Evolutionary conservation across 169 alveolate genomes (phyloP), one percentile per base, ranked within the genome.

Genomic region (Plasmodium gaboni): DNA sequence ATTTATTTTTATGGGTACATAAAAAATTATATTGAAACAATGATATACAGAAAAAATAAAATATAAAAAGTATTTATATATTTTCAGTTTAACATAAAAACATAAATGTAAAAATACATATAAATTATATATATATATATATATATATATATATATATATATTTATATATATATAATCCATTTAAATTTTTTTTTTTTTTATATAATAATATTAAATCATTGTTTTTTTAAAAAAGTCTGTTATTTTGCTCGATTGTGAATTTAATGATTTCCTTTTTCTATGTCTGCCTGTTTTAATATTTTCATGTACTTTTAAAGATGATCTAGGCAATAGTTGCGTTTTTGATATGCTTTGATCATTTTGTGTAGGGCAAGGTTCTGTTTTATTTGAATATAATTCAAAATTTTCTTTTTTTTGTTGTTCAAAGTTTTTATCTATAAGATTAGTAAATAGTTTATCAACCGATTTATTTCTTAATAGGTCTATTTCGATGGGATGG

Each of bases 181-280:
- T 32, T 32, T 2, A 32, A 32, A 32, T 32, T 32, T 32, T 32
- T 32, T 32, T 32, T 32, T 5, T 32, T 32, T 26, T 15, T 2
- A 9, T 12, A 26, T 0, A 15, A 15, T 9, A 9, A 2, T 59
- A 1, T 65, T 4, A 42, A 69, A 42, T 78, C 71, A 78, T 32
- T 1, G 67, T 60, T 44, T 69, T 69, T 59, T 26, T 78, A 65
- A 78, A 78, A 78, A 65, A 78, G 48, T 78, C 89, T 15, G 89
- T 78, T 64, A 78, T 78, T 57, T 78, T 78, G 26, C 74, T 61
- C n/a, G 88, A 74, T 55, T 74, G 88, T 12, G 42, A 46, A 6
- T n/a, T 19, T 48, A 51, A 55, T 5, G 70, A 78, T 70, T 78
- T 78, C 72, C 51, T 44, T 6, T 44, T 65, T 57, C 22, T 78